A percentile compares a stretch with the other conserved stretches of the same genome.
Evolutionary conservation across 2,329 filamentous ascomycete genomes (phyloP).

Genomic region (Pseudocercospora musae): DNA sequence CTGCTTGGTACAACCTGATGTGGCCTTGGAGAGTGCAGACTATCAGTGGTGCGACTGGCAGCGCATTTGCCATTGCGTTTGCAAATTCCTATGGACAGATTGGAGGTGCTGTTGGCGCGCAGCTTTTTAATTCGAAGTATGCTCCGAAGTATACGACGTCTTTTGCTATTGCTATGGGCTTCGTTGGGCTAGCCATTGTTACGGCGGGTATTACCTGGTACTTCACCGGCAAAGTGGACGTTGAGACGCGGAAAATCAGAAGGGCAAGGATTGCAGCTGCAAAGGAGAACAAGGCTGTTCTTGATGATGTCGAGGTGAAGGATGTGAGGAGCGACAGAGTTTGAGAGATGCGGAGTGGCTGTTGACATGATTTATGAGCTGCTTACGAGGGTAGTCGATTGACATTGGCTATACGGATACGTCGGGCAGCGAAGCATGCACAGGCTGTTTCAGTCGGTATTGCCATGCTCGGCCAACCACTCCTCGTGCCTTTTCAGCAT

Average conservation of each 20-base stretch:
- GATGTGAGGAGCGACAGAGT: too few relatives aligned
- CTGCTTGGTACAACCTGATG: conserved; percentile 14
- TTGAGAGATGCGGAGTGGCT: too few relatives aligned
- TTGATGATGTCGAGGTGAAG: conserved; percentile 6
- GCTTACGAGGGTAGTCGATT: background rate
- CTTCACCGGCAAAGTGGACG: background rate
- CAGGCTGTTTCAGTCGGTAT: background rate
- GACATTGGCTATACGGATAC: background rate
- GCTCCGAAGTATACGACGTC: conserved; percentile 5
- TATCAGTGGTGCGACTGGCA: conserved; percentile 10
- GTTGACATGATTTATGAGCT: background rate
- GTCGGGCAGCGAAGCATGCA: background rate
- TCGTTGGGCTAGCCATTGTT: conserved; percentile 4
- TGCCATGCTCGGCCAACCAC: conserved; percentile 4
- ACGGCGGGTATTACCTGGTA: conserved; percentile 7
- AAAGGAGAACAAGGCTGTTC: conserved; percentile 6
- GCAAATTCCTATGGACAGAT: conserved; percentile 34
- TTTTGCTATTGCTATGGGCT: conserved; percentile 13
- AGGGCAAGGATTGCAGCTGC: conserved; percentile 3
- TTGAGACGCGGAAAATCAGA: conserved; percentile 9
- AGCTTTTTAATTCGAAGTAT: conserved; percentile 32
- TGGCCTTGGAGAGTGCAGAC: conserved; percentile 17
- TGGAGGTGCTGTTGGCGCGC: conserved; percentile 49
- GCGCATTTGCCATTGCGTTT: conserved; percentile 10
- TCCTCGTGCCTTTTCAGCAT: background rate